A percentile compares a stretch with the other conserved stretches of the same genome.
These are phyloP conservation scores for Populus hybrid DNA, from an alignment of 441 rosid genomes.

Conservation along the genomic window DNA sequence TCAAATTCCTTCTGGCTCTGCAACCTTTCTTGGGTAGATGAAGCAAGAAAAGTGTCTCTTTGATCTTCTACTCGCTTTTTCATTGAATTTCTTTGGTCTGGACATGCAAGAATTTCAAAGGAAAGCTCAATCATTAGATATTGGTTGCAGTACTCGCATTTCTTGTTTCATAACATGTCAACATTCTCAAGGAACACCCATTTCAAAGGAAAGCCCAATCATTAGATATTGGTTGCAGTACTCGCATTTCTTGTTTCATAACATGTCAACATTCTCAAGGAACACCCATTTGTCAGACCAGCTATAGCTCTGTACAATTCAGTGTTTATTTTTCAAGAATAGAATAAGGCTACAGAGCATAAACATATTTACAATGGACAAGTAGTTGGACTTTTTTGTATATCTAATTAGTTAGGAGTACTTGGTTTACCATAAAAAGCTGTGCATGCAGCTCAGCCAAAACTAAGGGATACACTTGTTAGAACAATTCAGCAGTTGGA, in stretches of 20 bases:
- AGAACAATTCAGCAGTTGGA: neutral
- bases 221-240: no score
- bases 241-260: no score
- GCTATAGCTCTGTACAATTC: no score
- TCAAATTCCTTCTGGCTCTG: slow-evolving; percentile 46
- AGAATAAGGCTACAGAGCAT: neutral
- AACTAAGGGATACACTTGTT: neutral
- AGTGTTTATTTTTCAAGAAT: neutral
- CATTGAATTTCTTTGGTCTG: slow-evolving; percentile 54
- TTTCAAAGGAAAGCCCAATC: slow-evolving; percentile 8
- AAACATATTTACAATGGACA: neutral
- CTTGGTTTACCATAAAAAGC: neutral
- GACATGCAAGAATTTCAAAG: slow-evolving; percentile 8
- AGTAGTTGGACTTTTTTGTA: neutral
- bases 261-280: no score
- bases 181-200: neutral
- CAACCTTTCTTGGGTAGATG: slow-evolving; percentile 51
- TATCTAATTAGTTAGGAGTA: no score
- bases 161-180: no score
- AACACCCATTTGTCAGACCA: no score
- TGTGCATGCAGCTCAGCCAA: neutral
- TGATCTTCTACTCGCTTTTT: slow-evolving; percentile 52
- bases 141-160: no score
- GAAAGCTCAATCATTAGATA: slow-evolving; percentile 1
- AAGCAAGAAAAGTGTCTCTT: slow-evolving; percentile 46